Conservation (phyloP, 2,329 filamentous ascomycete species). For the Exophiala phaeomuriformis region DNA sequence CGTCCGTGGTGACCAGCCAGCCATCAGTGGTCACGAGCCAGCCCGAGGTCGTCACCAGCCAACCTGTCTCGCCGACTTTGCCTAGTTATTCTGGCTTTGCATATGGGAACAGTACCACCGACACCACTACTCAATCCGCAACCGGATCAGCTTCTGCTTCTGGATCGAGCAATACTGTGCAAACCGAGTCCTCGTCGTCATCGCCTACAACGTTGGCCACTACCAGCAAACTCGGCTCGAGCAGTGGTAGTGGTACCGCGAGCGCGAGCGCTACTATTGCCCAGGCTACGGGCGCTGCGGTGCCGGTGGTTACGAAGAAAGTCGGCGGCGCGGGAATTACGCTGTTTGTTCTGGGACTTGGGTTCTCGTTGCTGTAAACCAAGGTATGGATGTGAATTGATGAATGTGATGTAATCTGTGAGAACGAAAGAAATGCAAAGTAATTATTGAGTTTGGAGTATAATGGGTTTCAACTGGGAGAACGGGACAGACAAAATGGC, state of each 20-base stretch:
- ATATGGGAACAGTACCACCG: conserved; percentile 15
- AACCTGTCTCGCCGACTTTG: conserved; percentile 30
- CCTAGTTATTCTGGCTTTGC: conserved; percentile 29
- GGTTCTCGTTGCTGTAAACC: not conserved
- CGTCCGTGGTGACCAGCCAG: conserved; percentile 33
- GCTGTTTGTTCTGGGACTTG: conserved; percentile 34
- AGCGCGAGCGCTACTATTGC: conserved; percentile 27
- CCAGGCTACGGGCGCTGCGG: conserved; percentile 34
- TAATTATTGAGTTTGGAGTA: not conserved
- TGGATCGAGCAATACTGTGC: conserved; percentile 13
- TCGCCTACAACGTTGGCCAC: conserved; percentile 25
- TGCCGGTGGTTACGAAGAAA: conserved; percentile 28
- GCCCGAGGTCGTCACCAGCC: conserved; percentile 30
- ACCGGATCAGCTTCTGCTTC: conserved; percentile 24
- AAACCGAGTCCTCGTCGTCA: not conserved
- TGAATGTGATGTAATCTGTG: not conserved
- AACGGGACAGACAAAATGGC: not conserved
- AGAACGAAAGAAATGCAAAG: no score
- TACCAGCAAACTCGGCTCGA: conserved; percentile 11
- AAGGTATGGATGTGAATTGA: not conserved
- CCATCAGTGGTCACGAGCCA: conserved; percentile 32
- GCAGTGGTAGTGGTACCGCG: conserved; percentile 5
- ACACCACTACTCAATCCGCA: conserved; percentile 17
- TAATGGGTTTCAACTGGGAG: not conserved
- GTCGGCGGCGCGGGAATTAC: conserved; percentile 38